Evolutionary conservation across 2,329 filamentous ascomycete genomes (phyloP), one percentile per base, ranked within the genome.

Genomic region (Aureobasidium sp.): DNA sequence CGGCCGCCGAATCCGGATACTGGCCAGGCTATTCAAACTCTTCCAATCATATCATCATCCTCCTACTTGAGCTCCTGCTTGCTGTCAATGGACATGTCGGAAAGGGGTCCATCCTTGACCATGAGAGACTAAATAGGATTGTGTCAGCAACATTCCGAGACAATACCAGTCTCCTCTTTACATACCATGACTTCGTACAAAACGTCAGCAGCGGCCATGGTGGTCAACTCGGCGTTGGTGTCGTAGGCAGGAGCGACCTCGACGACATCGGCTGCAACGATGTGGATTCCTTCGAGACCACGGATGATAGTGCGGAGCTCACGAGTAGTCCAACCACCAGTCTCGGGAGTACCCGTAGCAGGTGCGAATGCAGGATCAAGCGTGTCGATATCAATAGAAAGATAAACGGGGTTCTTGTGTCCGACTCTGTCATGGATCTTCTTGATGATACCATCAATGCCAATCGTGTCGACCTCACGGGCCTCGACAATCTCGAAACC

Each of bases 301-400:
- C 87, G 78, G 37, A 90, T 77, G 64, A 91, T 90, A 0, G 87
- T 89, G 50, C 87, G 78, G 10, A 91, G 77, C 78, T 91, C 88
- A 36, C 88, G 77, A 0, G 88, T 90, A 1, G 84, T 85, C 87
- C 88, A 90, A 2, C 88, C 87, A 10, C 88, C 87, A 0, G 87
- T 90, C 78, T 90, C 87, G 1, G 87, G 88, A 0, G 88, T 90
- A 9, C 88, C 88, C 0, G 87, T 90, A 0, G 86, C 87, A 13
- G 87, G 88, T 0, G 88, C 88, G 67, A 90, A 93, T 5, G 89
- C 89, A 8, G 91, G 91, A 71, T 96, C 91, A 3, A 96, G 79
- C 0, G 90, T 91, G 70, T 96, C 91, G 68, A 96, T 96, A 70
- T 96, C 91, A 51, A 95, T 87, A 7, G 85, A 89, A 36, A 95